Base-by-base conservation (phyloP, 2,329 filamentous ascomycete genomes). In the Trichophyton verrucosum region DNA sequence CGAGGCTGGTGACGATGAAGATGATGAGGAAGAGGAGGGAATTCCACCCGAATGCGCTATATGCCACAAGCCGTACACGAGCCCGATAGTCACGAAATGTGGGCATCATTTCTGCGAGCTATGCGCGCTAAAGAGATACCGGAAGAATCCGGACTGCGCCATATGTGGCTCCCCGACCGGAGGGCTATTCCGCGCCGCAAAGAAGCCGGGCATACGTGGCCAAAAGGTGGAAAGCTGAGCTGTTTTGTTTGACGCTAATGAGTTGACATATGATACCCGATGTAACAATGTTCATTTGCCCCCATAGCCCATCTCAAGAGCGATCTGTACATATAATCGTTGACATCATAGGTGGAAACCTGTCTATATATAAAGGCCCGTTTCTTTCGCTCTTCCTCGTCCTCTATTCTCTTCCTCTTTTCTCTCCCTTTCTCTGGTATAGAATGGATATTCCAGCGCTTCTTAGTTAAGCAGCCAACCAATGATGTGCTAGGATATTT, bases 71-170 rank as follows among this genome's bases (percentile, higher is more conserved):
- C 74, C 85, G 0, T 96, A 96, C 74, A 87, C 84, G 68, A 81
- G 83, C 61, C 92, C 94, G 0, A 82, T 97, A 11, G 78, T 92
- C 24, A 97, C 94, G 11, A 87, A 90, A 65, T 99, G 94, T 66
- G 88, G 90, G 0, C 94, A 99, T 73, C 97, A 97, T 73, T 97
- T 97, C 70, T 99, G 94, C 71, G 88, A 96, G 73, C 80, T 82
- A 0, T 99, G 94, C 73, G 94, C 94, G 27, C 77, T 97, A 67
- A 85, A 88, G 71, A 78, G 91, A 65, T 97, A 96, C 71, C 81
- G 88, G 64, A 94, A 89, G 70, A 89, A 91, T 67, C 91, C 91
- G 3, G 84, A 83, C 2, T 97, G 94, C 73, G 89, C 89, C 1
- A 88, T 87, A 3, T 97, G 94, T 72, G 88, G 89, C 0, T 80